These are phyloP conservation scores for Claviceps monticola DNA, from an alignment of 2,329 filamentous ascomycete genomes.

Conservation along the genomic window DNA sequence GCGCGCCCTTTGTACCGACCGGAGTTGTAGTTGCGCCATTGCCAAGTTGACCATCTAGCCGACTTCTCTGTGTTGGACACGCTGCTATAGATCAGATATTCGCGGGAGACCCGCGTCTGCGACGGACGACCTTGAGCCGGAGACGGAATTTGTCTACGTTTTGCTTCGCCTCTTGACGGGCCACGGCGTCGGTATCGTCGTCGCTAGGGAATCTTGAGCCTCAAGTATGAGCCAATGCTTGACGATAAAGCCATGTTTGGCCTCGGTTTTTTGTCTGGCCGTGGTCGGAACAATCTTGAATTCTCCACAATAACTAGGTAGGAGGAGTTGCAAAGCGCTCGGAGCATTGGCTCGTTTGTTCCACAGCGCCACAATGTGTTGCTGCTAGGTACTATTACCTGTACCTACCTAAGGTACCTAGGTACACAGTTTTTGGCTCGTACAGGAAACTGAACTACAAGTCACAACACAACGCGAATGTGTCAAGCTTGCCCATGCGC, in stretches of 20 bases:
- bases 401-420: no score
- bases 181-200: no score
- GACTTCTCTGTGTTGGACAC: not conserved
- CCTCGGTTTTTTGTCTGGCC: constrained; percentile 4
- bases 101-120: not conserved
- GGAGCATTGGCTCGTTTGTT: not conserved
- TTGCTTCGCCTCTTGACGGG: no score
- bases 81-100: not conserved
- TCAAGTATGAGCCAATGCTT: not conserved
- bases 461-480: no score
- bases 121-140: not conserved
- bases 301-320: not conserved
- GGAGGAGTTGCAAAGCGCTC: not conserved
- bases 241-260: not conserved
- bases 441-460: no score
- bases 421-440: no score
- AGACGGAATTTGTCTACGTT: not conserved
- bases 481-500: no score
- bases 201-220: no score
- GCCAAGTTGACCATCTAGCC: constrained; percentile 4
- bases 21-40: constrained; percentile 21
- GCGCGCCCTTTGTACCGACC: constrained; percentile 16
- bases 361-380: not conserved
- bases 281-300: not conserved
- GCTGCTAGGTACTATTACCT: no score